These are phyloP conservation scores for Hirschioporus abietinus DNA, from an alignment of 768 basidiomycete species.

Conservation along the genomic window DNA sequence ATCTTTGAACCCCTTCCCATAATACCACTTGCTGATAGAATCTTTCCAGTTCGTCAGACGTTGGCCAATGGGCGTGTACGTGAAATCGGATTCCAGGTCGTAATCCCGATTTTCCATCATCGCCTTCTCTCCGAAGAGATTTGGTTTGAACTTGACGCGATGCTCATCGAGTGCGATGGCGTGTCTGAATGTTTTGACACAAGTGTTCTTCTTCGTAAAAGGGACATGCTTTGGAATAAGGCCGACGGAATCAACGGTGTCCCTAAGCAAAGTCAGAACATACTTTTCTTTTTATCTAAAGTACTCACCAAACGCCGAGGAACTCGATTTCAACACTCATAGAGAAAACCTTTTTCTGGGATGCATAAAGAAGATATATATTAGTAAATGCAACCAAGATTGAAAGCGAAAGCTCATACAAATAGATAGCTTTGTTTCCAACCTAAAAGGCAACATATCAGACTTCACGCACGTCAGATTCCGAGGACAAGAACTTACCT, in stretches of 20 bases:
- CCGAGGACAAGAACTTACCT: slow-evolving; percentile 4
- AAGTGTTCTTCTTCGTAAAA: neutral
- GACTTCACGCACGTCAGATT: neutral
- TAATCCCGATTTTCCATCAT: neutral
- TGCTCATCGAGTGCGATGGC: slow-evolving; percentile 24
- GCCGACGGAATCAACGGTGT: slow-evolving; percentile 21
- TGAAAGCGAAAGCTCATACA: slow-evolving; percentile 9
- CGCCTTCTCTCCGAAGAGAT: slow-evolving; percentile 7
- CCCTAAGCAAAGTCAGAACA: slow-evolving; percentile 10
- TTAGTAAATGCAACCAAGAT: neutral
- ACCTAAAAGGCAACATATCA: slow-evolving; percentile 24
- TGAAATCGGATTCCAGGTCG: neutral
- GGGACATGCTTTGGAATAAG: slow-evolving; percentile 15
- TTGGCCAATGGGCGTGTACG: slow-evolving; percentile 4
- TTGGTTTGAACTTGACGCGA: slow-evolving; percentile 23
- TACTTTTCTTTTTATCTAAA: neutral
- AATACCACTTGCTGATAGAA: slow-evolving; percentile 1
- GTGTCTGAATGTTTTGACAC: slow-evolving; percentile 22
- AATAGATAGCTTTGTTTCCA: slow-evolving; percentile 64
- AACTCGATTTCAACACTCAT: slow-evolving; percentile 42
- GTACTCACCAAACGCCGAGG: slow-evolving; percentile 27
- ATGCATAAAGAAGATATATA: neutral
- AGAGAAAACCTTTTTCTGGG: slow-evolving; percentile 59
- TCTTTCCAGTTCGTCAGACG: slow-evolving; percentile 8
- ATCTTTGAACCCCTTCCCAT: neutral